These are phyloP conservation scores for Penicillium sp. DNA, from an alignment of 2,329 filamentous ascomycete species.

Conservation along the genomic window DNA sequence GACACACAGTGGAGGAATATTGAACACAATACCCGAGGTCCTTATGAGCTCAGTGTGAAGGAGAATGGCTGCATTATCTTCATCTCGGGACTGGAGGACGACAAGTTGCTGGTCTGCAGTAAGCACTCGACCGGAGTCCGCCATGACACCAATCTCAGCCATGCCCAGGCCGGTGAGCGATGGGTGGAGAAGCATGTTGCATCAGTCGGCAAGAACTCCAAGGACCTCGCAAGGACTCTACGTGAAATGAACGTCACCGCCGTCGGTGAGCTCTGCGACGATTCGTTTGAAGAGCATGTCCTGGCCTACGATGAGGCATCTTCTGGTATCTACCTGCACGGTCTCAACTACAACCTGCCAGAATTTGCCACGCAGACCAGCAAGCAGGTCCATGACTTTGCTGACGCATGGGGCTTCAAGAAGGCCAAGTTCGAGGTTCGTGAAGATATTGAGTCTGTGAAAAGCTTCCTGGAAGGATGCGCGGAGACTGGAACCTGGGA, in stretches of 20 bases:
- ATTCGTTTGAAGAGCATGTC: conserved; percentile 95
- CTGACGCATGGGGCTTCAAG: conserved; percentile 89
- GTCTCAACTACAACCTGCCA: conserved; percentile 93
- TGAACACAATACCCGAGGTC: conserved; percentile 73
- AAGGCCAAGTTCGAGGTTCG: conserved; percentile 82
- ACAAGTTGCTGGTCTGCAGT: conserved; percentile 91
- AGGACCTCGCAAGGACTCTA: conserved; percentile 76
- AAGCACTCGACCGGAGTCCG: conserved; percentile 93
- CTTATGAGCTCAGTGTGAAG: conserved; percentile 95
- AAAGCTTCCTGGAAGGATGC: conserved; percentile 78
- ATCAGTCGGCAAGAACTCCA: conserved; percentile 74
- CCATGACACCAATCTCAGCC: conserved; percentile 72
- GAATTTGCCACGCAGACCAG: conserved; percentile 87
- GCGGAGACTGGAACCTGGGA: conserved; percentile 89
- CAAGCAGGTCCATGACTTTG: conserved; percentile 82
- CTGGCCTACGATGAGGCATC: conserved; percentile 81
- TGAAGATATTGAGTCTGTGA: conserved; percentile 73
- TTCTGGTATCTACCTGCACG: conserved; percentile 92
- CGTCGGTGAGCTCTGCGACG: conserved; percentile 94
- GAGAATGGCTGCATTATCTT: conserved; percentile 99
- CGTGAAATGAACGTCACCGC: conserved; percentile 85
- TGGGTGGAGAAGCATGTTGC: conserved; percentile 82
- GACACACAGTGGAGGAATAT: conserved; percentile 86
- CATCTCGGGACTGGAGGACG: conserved; percentile 87
- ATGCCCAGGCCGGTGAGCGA: conserved; percentile 79